These are phyloP conservation scores for Aureobasidium sp. DNA, from an alignment of 2,329 filamentous ascomycete genomes.

Conservation along the genomic window DNA sequence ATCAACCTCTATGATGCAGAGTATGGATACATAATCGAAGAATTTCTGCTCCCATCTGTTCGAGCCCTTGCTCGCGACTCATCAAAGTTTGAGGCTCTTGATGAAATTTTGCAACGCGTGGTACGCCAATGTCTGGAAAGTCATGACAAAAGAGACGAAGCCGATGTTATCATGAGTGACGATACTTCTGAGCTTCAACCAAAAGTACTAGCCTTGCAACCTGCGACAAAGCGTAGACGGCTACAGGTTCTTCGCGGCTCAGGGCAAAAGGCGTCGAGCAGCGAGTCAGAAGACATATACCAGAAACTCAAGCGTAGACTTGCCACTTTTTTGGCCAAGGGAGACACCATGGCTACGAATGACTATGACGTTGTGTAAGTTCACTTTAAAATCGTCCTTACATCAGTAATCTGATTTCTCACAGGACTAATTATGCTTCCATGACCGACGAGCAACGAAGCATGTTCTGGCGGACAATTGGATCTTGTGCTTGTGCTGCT, in stretches of 20 bases:
- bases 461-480: slow-evolving; percentile 9
- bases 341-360: neutral
- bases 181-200: neutral
- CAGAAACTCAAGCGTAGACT: neutral
- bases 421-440: slow-evolving; percentile 22
- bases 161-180: slow-evolving; percentile 2
- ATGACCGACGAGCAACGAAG: slow-evolving; percentile 12
- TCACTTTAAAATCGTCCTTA: neutral
- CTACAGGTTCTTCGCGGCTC: neutral
- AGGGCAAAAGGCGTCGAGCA: neutral
- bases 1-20: neutral
- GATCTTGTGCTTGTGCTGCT: slow-evolving; percentile 12
- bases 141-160: neutral
- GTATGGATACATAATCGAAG: slow-evolving; percentile 5
- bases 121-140: neutral
- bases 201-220: neutral
- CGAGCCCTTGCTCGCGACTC: neutral
- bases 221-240: neutral
- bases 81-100: neutral
- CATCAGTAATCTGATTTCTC: neutral
- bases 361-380: neutral
- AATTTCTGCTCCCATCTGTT: slow-evolving; percentile 6
- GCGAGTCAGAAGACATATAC: neutral
- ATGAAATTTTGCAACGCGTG: neutral
- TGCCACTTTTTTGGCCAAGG: neutral